Percentiles rank a stretch among this genome's conserved stretches.
Evolutionary conservation across 129 eudicot genomes (phyloP).

Genomic region (Flaveria brownii): DNA sequence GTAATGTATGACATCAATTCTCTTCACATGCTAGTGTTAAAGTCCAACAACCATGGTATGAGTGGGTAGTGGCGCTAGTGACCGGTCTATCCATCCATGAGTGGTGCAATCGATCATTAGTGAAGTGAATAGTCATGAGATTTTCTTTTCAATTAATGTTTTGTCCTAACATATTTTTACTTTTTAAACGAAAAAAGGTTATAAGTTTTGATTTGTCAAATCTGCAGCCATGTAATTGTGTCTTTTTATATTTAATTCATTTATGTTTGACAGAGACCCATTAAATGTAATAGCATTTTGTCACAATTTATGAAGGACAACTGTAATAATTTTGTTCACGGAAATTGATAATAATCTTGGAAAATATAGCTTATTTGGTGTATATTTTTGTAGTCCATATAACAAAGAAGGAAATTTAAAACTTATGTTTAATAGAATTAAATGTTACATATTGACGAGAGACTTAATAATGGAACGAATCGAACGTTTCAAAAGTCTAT

Average conservation of each 20-base stretch:
- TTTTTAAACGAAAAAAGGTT: background rate
- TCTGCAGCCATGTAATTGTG: conserved; percentile 33
- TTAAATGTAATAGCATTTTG: conserved; percentile 27
- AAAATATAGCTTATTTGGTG: no score
- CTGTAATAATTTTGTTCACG: background rate
- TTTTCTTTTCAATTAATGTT: background rate
- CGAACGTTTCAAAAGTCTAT: no score
- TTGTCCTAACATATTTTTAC: background rate
- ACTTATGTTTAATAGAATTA: no score
- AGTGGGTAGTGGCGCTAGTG: background rate
- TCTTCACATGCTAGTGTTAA: background rate
- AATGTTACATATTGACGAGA: no score
- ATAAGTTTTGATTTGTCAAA: conserved; percentile 39
- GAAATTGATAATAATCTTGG: background rate
- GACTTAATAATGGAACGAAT: no score
- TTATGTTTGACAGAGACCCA: conserved; percentile 38
- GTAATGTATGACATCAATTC: no score
- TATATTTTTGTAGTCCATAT: no score
- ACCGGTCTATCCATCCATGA: no score
- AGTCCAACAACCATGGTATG: background rate
- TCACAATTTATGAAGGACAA: background rate
- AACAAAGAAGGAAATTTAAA: no score
- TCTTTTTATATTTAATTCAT: conserved; percentile 28
- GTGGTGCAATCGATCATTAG: background rate
- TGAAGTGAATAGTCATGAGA: background rate